phyloP scores from a whole-genome alignment of 2,329 filamentous ascomycete species.

The Aspergillus proliferans region DNA sequence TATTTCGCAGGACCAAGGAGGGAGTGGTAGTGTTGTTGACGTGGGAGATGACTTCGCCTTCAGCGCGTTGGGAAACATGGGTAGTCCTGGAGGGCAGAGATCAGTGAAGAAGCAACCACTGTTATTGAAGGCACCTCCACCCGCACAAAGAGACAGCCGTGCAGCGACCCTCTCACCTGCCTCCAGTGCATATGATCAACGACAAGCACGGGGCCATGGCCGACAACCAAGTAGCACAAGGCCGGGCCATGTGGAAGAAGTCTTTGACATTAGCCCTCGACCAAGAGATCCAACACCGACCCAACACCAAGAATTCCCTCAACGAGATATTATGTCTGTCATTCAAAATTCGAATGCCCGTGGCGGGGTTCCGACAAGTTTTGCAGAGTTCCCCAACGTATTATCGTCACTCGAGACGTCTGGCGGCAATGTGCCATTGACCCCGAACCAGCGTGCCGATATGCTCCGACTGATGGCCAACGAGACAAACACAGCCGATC shows the following conservation, averaged over 20 bases:
- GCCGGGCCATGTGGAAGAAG: conserved; percentile 38
- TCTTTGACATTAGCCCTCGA: conserved; percentile 36
- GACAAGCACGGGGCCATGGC: conserved; percentile 20
- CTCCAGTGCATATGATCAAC: conserved; percentile 25
- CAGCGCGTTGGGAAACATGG: conserved; percentile 31
- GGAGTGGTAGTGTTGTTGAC: conserved; percentile 53
- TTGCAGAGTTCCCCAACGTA: conserved; percentile 40
- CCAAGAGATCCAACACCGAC: conserved; percentile 15
- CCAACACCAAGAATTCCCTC: conserved; percentile 22
- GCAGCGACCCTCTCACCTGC: conserved; percentile 34
- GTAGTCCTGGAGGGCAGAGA: conserved; percentile 31
- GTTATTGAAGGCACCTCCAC: conserved; percentile 40
- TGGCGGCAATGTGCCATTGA: conserved; percentile 38
- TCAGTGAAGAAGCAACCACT: conserved; percentile 43
- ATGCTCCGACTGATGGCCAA: conserved; percentile 44
- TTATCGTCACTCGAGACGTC: conserved; percentile 41
- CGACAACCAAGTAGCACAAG: conserved; percentile 27
- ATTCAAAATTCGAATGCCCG: conserved; percentile 44
- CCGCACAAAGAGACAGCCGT: conserved; percentile 19
- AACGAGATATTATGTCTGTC: conserved; percentile 45
- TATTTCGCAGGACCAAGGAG: conserved; percentile 54
- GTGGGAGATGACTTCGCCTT: conserved; percentile 48
- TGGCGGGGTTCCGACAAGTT: conserved; percentile 32
- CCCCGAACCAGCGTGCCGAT: conserved; percentile 41
- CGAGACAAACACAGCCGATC: conserved; percentile 39